Evolutionary conservation across 306 rosid species (phyloP).

Genomic region (Carpinus fangiana): DNA sequence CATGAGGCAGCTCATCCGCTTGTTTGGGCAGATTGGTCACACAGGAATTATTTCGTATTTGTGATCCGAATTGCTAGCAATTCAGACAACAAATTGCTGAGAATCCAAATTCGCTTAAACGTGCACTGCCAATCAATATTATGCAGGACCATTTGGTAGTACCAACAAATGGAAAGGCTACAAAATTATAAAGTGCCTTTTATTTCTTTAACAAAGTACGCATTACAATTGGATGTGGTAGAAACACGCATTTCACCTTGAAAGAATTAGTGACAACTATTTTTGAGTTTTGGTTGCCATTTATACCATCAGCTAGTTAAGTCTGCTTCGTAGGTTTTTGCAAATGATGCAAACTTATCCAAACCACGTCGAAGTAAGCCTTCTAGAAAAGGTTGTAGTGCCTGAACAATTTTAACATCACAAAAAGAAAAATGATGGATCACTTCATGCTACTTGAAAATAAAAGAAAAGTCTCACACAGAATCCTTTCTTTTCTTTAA

Average conservation of each 20-base stretch:
- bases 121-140: not conserved
- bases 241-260: slow-evolving; percentile 15
- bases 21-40: too few species aligned
- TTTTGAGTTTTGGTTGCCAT: slow-evolving; percentile 4
- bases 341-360: slow-evolving; percentile 65
- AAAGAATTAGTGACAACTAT: slow-evolving; percentile 31
- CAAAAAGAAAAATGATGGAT: slow-evolving; percentile 20
- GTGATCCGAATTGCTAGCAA: too few species aligned
- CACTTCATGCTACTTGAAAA: slow-evolving; percentile 15
- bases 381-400: slow-evolving; percentile 82
- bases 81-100: too few species aligned
- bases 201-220: not conserved
- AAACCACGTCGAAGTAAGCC: slow-evolving; percentile 70
- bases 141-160: not conserved
- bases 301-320: slow-evolving; percentile 6
- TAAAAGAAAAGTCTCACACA: not conserved
- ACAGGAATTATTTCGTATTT: too few species aligned
- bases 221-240: not conserved
- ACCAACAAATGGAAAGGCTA: not conserved
- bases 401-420: slow-evolving; percentile 50
- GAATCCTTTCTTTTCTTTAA: not conserved
- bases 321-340: slow-evolving; percentile 51
- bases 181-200: not conserved
- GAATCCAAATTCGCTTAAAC: not conserved
- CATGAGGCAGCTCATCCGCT: too few species aligned